A percentile compares a stretch with the other conserved stretches of the same genome.
Conservation (phyloP, 2,329 filamentous ascomycete species). For the Golovinomyces cichoracearum region DNA sequence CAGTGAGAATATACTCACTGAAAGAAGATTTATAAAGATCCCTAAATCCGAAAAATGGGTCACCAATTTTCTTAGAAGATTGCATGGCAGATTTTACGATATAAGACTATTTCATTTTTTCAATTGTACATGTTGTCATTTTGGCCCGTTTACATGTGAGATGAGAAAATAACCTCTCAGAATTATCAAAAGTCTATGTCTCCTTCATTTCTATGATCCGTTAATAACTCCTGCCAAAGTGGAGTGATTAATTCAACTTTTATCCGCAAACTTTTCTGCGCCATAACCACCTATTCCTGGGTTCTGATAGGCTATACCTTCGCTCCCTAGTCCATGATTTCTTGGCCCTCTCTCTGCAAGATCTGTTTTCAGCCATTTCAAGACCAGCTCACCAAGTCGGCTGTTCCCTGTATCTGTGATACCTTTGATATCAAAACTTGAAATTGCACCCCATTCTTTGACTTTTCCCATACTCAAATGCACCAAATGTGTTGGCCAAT, state of each 20-base stretch:
- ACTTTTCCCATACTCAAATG: constrained; percentile 82
- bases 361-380: constrained; percentile 68
- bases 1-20: constrained; percentile 29
- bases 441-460: constrained; percentile 59
- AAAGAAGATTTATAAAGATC: too few species aligned
- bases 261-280: constrained; percentile 18
- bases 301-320: constrained; percentile 24
- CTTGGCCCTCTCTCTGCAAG: constrained; percentile 54
- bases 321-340: constrained; percentile 17
- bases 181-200: too few species aligned
- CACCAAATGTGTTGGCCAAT: constrained; percentile 85
- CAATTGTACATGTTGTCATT: too few species aligned
- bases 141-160: too few species aligned
- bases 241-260: too few species aligned
- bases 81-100: too few species aligned
- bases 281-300: constrained; percentile 40
- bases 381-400: constrained; percentile 59
- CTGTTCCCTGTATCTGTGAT: constrained; percentile 39
- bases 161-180: too few species aligned
- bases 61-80: too few species aligned
- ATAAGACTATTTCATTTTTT: too few species aligned
- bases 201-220: too few species aligned
- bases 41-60: too few species aligned
- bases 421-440: constrained; percentile 29
- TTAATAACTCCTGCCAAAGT: too few species aligned